Base-by-base conservation (phyloP, 768 basidiomycete genomes). In the Phaeotremella skinneri region DNA sequence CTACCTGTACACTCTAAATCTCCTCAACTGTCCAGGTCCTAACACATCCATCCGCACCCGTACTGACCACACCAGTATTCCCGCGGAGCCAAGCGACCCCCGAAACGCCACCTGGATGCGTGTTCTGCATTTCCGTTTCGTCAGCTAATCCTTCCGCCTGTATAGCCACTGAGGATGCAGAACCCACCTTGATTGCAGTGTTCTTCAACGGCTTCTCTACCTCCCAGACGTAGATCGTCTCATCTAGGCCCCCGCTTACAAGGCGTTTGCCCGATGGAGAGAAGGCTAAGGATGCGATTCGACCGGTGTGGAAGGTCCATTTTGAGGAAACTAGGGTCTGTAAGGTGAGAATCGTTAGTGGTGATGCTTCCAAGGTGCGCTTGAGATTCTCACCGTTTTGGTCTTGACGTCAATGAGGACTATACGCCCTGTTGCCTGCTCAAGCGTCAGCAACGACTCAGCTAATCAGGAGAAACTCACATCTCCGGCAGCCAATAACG, bases 171-270 rank as follows among this genome's bases (percentile, higher is more conserved):
- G 4, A 39, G n/a, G n/a, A 13, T 14, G 11, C 21, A 41, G 2
- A 26, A 59, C 71, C 61, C 56, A 77, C 76, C 63, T 86, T 87
- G 74, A 97, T 85, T 26, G 85, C 82, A 32, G 91, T 84, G 64
- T 88, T 89, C 76, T 82, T 85, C 75, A 84, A 78, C 7, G 87
- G 85, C 69, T 76, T 76, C 48, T 73, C 69, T 9, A 90, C 84
- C 63, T 86, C 85, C 85, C 89, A 97, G 25, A 97, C 79, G 70
- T 91, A 96, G 3, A 94, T 84, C 64, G 91, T 84, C 29, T 92
- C 93, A 74, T 98, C 94, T n/a, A 94, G 81, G 20, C 91, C 90
- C 11, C 87, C 91, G 3, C 91, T 91, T 11, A 86, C 92, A 62
- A 88, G 83, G 70, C 92, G 85, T 61, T 81, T 81, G 5, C 86